Percentiles rank a stretch among this genome's conserved stretches.
phyloP scores from a whole-genome alignment of 148 eudicot species.

The Chenopodium album region DNA sequence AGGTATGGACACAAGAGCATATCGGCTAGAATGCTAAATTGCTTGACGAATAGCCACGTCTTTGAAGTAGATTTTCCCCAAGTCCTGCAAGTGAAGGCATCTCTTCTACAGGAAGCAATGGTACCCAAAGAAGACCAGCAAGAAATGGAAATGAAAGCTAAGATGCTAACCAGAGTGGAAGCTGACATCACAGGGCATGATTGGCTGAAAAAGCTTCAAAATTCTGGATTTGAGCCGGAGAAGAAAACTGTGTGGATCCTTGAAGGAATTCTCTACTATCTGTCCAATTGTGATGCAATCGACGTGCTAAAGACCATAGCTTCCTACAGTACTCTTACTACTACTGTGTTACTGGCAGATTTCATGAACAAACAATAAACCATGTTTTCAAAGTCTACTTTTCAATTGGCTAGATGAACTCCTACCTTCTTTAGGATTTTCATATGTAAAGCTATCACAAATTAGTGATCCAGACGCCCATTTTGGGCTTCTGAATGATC shows the following conservation, averaged over 20 bases:
- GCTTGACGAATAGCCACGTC: slow-evolving; percentile 65
- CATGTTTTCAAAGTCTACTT: slow-evolving; percentile 54
- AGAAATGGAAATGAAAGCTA: slow-evolving; percentile 49
- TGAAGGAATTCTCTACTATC: slow-evolving; percentile 83
- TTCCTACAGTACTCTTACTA: slow-evolving; percentile 50
- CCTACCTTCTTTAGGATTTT: slow-evolving; percentile 79
- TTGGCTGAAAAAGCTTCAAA: slow-evolving; percentile 77
- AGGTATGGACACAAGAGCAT: slow-evolving; percentile 96
- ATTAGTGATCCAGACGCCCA: slow-evolving; percentile 93
- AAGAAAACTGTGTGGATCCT: slow-evolving; percentile 82
- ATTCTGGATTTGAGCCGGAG: slow-evolving; percentile 65
- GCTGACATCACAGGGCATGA: slow-evolving; percentile 61
- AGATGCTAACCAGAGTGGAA: slow-evolving; percentile 67
- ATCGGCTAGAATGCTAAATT: slow-evolving; percentile 62
- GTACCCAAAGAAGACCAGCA: slow-evolving; percentile 39
- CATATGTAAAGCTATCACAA: slow-evolving; percentile 81
- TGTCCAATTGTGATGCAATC: slow-evolving; percentile 62
- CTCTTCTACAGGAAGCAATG: slow-evolving; percentile 61
- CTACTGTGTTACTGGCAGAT: slow-evolving; percentile 80
- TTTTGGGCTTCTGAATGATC: slow-evolving; percentile 78
- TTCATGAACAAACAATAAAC: slow-evolving; percentile 91
- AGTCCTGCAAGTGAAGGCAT: slow-evolving; percentile 74
- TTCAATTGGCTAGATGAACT: slow-evolving; percentile 83
- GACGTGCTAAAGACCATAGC: slow-evolving; percentile 71
- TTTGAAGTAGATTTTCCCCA: slow-evolving; percentile 89